phyloP scores from a whole-genome alignment of 768 basidiomycete genomes.

The Pulveroboletus frians region DNA sequence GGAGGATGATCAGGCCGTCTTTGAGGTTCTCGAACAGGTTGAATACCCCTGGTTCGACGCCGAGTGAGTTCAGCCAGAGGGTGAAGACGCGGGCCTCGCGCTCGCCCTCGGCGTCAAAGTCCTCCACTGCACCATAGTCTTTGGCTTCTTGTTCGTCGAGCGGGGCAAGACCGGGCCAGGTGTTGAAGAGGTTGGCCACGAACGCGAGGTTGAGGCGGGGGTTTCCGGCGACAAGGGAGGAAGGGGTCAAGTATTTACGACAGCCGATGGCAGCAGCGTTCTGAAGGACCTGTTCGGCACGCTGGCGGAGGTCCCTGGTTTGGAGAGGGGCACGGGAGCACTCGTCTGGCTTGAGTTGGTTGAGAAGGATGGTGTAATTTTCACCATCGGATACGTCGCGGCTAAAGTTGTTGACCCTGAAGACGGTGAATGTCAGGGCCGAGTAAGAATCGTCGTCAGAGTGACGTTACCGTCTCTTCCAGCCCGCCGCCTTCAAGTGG shows the following conservation, averaged over 20 bases:
- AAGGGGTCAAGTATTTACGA: conserved; percentile 90
- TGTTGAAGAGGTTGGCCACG: conserved; percentile 98
- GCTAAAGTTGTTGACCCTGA: conserved; percentile 94
- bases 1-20: conserved; percentile 86
- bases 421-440: background rate
- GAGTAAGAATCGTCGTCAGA: background rate
- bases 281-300: conserved; percentile 91
- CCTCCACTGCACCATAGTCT: conserved; percentile 84
- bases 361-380: conserved; percentile 93
- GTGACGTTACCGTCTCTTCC: conserved; percentile 65
- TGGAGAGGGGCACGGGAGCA: conserved; percentile 91
- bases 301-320: conserved; percentile 71
- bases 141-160: conserved; percentile 93
- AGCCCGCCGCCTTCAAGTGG: conserved; percentile 92
- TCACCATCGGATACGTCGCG: conserved; percentile 96
- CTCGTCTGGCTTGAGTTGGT: conserved; percentile 91
- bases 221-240: conserved; percentile 89
- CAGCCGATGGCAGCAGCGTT: conserved; percentile 93
- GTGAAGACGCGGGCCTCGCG: conserved; percentile 97
- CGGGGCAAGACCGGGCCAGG: conserved; percentile 89
- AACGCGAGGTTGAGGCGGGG: conserved; percentile 97
- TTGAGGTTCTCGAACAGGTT: conserved; percentile 95
- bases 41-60: conserved; percentile 94
- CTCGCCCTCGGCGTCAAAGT: conserved; percentile 99
- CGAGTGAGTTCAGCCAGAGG: conserved; percentile 95